Evolutionary conservation across 345 rosid species (phyloP).

Genomic region (Melaleuca quinquenervia): DNA sequence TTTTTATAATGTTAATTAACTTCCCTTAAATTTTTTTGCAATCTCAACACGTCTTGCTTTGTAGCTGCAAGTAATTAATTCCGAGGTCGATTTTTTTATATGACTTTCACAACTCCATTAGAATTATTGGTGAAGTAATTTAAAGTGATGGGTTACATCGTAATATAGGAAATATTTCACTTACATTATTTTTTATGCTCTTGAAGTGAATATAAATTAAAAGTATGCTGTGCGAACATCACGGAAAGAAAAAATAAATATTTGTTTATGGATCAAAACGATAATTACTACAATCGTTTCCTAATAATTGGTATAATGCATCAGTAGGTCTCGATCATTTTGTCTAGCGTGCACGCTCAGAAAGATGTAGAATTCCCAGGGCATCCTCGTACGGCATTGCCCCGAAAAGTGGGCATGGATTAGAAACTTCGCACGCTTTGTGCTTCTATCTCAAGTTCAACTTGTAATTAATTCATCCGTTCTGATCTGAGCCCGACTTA

Average conservation of each 20-base stretch:
- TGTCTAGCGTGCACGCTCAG: rapidly evolving
- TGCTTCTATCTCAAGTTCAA: background rate
- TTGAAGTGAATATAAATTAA: background rate
- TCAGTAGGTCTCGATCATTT: background rate
- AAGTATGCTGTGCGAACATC: background rate
- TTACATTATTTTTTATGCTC: background rate
- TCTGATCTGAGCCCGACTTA: background rate
- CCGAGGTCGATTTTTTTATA: background rate
- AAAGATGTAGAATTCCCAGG: background rate
- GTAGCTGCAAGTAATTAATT: background rate
- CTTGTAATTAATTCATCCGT: background rate
- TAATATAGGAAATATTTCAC: background rate
- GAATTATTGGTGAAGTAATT: background rate
- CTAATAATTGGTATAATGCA: background rate
- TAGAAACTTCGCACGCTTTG: background rate
- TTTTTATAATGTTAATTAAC: background rate
- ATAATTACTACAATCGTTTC: background rate
- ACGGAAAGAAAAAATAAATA: background rate
- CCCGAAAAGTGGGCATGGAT: background rate
- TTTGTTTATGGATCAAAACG: background rate
- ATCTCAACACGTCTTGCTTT: background rate
- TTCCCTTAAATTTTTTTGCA: background rate
- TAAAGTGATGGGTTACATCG: background rate
- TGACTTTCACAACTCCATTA: background rate
- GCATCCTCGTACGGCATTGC: background rate